Percentiles rank a stretch among this genome's conserved stretches.
Evolutionary conservation across 2,329 filamentous ascomycete species (phyloP).

Genomic region (Phyllosticta paracitricarpa): DNA sequence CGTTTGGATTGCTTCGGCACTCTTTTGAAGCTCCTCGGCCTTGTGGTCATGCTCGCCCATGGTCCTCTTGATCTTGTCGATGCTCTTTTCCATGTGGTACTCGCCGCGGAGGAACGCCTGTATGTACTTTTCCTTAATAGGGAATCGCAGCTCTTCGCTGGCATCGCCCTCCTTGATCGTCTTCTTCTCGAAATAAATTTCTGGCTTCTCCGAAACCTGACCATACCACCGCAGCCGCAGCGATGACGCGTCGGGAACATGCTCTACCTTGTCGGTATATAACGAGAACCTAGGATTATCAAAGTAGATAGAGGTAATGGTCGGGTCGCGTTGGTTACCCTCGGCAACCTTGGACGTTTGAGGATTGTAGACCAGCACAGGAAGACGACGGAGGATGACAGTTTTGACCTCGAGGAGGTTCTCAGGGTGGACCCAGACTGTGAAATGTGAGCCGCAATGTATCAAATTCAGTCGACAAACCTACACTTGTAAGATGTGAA

Average conservation of each 20-base stretch:
- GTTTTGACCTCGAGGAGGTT: slow-evolving; percentile 97
- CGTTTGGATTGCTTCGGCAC: slow-evolving; percentile 65
- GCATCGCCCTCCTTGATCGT: slow-evolving; percentile 64
- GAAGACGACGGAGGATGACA: slow-evolving; percentile 79
- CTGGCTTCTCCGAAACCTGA: slow-evolving; percentile 64
- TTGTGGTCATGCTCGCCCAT: slow-evolving; percentile 57
- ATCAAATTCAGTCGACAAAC: slow-evolving; percentile 16
- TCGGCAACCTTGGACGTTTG: slow-evolving; percentile 75
- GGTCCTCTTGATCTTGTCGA: slow-evolving; percentile 73
- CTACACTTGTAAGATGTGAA: slow-evolving; percentile 83
- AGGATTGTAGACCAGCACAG: slow-evolving; percentile 86
- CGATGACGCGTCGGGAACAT: slow-evolving; percentile 65
- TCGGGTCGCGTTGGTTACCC: slow-evolving; percentile 66
- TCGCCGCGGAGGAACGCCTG: slow-evolving; percentile 76
- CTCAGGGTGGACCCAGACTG: slow-evolving; percentile 90
- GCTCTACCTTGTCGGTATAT: slow-evolving; percentile 76
- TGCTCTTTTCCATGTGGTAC: slow-evolving; percentile 84
- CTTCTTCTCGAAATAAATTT: slow-evolving; percentile 86
- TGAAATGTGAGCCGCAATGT: slow-evolving; percentile 21
- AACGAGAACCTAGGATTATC: slow-evolving; percentile 79
- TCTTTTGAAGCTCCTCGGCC: slow-evolving; percentile 58
- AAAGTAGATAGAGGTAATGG: slow-evolving; percentile 92
- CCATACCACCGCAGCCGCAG: slow-evolving; percentile 88
- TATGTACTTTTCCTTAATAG: slow-evolving; percentile 90
- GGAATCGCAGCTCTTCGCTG: slow-evolving; percentile 69